Conservation (phyloP, 2,329 filamentous ascomycete genomes). For the Lecanicillium sp. region DNA sequence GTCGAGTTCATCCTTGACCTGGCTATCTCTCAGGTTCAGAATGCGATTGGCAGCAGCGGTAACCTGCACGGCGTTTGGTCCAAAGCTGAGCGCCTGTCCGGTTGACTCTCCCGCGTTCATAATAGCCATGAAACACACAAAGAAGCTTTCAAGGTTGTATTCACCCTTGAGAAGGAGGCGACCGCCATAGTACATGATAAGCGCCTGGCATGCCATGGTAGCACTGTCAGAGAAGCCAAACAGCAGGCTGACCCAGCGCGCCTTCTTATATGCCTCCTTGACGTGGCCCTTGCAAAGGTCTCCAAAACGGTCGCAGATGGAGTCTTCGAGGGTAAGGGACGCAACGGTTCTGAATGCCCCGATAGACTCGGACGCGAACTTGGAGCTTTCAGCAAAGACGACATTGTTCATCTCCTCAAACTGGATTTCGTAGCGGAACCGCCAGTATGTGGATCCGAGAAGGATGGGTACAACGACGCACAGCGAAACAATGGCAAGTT, state of each 20-base stretch:
- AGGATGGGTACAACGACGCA: conserved; percentile 51
- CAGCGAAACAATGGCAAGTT: conserved; percentile 59
- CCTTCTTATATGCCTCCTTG: conserved; percentile 49
- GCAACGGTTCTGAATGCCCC: conserved; percentile 67
- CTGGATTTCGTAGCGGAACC: conserved; percentile 51
- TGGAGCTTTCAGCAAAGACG: conserved; percentile 64
- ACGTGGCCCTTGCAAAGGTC: conserved; percentile 52
- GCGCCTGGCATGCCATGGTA: conserved; percentile 53
- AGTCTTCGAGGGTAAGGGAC: conserved; percentile 60
- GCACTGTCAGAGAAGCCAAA: conserved; percentile 65
- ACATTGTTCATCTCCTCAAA: conserved; percentile 62
- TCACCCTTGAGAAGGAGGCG: conserved; percentile 46
- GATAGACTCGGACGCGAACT: conserved; percentile 69
- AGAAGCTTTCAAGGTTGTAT: conserved; percentile 37
- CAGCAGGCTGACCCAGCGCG: conserved; percentile 53
- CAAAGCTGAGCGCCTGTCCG: conserved; percentile 60
- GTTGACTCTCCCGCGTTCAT: conserved; percentile 61
- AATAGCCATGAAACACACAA: conserved; percentile 56
- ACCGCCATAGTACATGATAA: conserved; percentile 61
- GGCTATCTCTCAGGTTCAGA: conserved; percentile 39
- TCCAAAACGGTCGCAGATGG: conserved; percentile 55
- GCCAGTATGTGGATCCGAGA: conserved; percentile 39
- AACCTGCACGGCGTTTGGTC: conserved; percentile 55
- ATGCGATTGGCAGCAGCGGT: conserved; percentile 54
- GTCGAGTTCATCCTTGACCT: conserved; percentile 24